Conservation (phyloP, 306 rosid genomes). For the Casuarina equisetifolia region DNA sequence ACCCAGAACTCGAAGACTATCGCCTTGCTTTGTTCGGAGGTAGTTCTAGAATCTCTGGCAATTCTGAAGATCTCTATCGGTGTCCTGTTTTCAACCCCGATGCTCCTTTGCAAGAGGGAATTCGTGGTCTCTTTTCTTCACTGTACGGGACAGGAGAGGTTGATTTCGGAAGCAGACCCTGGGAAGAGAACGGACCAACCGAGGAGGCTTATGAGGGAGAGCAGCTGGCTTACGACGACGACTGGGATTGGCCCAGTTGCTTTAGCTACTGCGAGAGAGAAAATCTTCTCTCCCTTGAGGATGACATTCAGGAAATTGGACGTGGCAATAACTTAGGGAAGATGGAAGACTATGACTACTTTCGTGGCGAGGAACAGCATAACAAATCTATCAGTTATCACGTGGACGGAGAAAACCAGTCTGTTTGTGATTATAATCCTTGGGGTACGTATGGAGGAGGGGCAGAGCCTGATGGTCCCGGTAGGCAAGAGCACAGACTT, state of each 20-base stretch:
- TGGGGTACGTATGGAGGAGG: conserved; percentile 25
- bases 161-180: conserved; percentile 6
- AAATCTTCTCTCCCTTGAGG: conserved; percentile 8
- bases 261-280: conserved; percentile 24
- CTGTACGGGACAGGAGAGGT: conserved; percentile 7
- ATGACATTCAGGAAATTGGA: conserved; percentile 17
- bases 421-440: conserved; percentile 23
- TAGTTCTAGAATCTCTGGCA: background rate
- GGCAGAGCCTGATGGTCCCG: background rate
- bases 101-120: conserved; percentile 22
- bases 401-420: conserved; percentile 18
- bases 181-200: conserved; percentile 20
- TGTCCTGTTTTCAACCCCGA: conserved; percentile 13
- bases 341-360: background rate
- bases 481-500: conserved; percentile 19
- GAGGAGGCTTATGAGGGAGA: conserved; percentile 25
- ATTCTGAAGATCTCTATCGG: conserved; percentile 4
- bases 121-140: conserved; percentile 2
- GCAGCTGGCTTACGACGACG: conserved; percentile 1
- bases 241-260: conserved; percentile 13
- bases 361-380: conserved; percentile 8
- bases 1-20: background rate
- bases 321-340: conserved; percentile 11
- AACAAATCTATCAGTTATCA: background rate
- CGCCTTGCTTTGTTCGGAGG: conserved; percentile 8